Evolutionary conservation across 2,329 filamentous ascomycete genomes (phyloP), one percentile per base, ranked within the genome.

Genomic region (Colletotrichum graminicola): DNA sequence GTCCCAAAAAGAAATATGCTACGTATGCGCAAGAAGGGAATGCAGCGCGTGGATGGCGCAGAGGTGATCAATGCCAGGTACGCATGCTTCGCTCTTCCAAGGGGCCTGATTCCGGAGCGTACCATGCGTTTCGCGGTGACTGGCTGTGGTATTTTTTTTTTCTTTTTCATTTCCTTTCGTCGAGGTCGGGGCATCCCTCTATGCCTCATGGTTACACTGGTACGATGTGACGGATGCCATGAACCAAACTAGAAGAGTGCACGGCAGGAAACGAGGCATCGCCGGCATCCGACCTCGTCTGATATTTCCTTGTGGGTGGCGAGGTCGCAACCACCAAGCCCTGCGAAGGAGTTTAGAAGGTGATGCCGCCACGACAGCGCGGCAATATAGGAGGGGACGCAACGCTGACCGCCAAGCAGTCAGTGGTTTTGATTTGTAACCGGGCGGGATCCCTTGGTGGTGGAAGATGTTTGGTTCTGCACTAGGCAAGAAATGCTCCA

Each of bases 1-100:
- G 56, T 62, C 34, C 67, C 64, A 29, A 57, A 67, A 39, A 67
- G 43, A 71, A 41, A 67, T 63, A 51, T 21, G 26, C 39, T 57
- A 18, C 56, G 62, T 67, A 18, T 14, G 29, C 45, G 8, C 29
- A 45, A 36, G 59, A 29, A 36, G 47, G 45, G 8, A 43, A 59
- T 47, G n/a, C 45, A 47, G 66, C 41, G 43, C 52, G 66, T 36
- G 34, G 43, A n/a, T 14, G 43, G 32, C 52, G 52, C 34, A 23
- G n/a, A 56, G 54, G 43, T 39, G 41, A 64, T 59, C 66, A 55
- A 68, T 23, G 52, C 45, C 57, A 71, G 67, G 51, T 29, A 57
- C 67, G 34, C 32, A 41, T 57, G n/a, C 61, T 39, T 26, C 21
- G 43, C 29, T 36, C 12, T 51, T 32, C 21, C 12, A 39, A 18